Evolutionary conservation across 2,329 filamentous ascomycete species (phyloP).

Genomic region (Diaporthe ampelina): DNA sequence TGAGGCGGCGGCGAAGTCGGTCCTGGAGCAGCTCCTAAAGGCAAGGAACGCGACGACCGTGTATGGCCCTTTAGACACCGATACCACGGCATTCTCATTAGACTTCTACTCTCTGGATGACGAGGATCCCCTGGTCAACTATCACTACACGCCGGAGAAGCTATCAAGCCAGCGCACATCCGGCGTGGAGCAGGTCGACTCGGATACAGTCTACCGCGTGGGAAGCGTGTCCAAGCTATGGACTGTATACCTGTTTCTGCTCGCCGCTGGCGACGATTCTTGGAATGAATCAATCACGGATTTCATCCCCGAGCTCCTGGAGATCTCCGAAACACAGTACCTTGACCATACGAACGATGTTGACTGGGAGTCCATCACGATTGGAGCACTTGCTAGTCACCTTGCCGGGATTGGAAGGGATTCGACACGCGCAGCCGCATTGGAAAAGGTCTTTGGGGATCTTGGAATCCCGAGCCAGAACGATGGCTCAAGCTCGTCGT

Average conservation of each 20-base stretch:
- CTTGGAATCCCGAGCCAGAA: slow-evolving; percentile 39
- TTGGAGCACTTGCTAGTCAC: slow-evolving; percentile 55
- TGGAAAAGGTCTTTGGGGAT: slow-evolving; percentile 1
- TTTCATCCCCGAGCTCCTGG: slow-evolving; percentile 57
- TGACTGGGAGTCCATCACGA: slow-evolving; percentile 52
- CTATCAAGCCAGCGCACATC: slow-evolving; percentile 39
- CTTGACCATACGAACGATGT: slow-evolving; percentile 47
- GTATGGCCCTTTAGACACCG: slow-evolving; percentile 22
- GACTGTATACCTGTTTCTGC: slow-evolving; percentile 57
- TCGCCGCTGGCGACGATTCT: slow-evolving; percentile 54
- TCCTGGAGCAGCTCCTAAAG: slow-evolving; percentile 6
- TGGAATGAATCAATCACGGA: slow-evolving; percentile 58
- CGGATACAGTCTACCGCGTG: slow-evolving; percentile 55
- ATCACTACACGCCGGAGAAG: slow-evolving; percentile 45
- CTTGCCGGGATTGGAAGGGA: slow-evolving; percentile 53
- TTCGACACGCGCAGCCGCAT: background rate
- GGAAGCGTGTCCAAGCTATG: slow-evolving; percentile 62
- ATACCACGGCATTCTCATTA: slow-evolving; percentile 37
- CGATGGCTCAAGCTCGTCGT: slow-evolving; percentile 25
- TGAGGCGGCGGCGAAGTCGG: slow-evolving; percentile 14
- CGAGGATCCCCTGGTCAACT: slow-evolving; percentile 45
- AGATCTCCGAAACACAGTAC: slow-evolving; percentile 30
- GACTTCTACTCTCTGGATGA: slow-evolving; percentile 42
- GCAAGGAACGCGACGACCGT: background rate
- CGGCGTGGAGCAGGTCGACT: slow-evolving; percentile 47